A percentile compares a stretch with the other conserved stretches of the same genome.
phyloP scores from a whole-genome alignment of 2,329 filamentous ascomycete genomes.

The Aureobasidium sp. region DNA sequence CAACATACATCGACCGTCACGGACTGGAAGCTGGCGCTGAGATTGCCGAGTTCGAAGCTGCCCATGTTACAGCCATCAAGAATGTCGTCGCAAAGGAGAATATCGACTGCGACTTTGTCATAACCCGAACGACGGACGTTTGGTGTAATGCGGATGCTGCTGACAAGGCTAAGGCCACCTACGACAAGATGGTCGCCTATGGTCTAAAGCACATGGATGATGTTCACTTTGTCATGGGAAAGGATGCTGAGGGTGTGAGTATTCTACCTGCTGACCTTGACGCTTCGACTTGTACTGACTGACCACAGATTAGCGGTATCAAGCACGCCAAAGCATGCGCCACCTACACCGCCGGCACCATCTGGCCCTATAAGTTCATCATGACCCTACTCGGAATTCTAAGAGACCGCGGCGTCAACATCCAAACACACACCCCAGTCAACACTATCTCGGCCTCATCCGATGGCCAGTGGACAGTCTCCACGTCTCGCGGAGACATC shows the following conservation, averaged over 20 bases:
- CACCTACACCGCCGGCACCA: constrained; percentile 47
- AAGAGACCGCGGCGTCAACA: constrained; percentile 47
- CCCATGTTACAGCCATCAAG: constrained; percentile 32
- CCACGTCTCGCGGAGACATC: constrained; percentile 18
- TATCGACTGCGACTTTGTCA: constrained; percentile 35
- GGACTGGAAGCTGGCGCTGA: constrained; percentile 30
- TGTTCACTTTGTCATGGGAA: constrained; percentile 17
- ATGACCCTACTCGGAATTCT: constrained; percentile 56
- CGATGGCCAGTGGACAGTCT: constrained; percentile 7
- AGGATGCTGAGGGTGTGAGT: constrained; percentile 13
- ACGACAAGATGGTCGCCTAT: constrained; percentile 21
- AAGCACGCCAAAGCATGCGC: constrained; percentile 29
- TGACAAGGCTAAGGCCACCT: constrained; percentile 23
- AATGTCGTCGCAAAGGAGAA: constrained; percentile 30
- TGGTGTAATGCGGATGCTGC: constrained; percentile 25
- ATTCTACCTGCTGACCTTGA: neutral
- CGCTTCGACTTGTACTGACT: neutral
- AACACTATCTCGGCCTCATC: constrained; percentile 14
- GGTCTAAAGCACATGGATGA: constrained; percentile 22
- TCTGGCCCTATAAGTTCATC: constrained; percentile 76
- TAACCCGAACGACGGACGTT: constrained; percentile 33
- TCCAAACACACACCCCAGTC: constrained; percentile 65
- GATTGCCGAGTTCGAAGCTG: constrained; percentile 22
- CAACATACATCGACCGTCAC: constrained; percentile 14
- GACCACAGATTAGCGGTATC: constrained; percentile 19